Base-by-base conservation (phyloP, 2,329 filamentous ascomycete genomes). In the Teratosphaeria zuluensis region DNA sequence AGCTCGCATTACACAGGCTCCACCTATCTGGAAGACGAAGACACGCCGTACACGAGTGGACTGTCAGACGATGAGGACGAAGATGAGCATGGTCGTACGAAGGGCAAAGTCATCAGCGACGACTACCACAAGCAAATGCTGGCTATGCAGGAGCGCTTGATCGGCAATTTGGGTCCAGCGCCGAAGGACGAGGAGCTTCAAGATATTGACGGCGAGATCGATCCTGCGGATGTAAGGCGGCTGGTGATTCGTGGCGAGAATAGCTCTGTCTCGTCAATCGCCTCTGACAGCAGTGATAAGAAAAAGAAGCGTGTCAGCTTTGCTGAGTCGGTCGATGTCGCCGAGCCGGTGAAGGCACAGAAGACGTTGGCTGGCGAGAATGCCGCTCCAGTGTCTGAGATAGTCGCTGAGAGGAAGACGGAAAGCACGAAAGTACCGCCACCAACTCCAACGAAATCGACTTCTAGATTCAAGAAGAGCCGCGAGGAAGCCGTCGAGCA, bases 111-210 rank as follows among this genome's bases (percentile, higher is more conserved):
- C 12, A 75, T 96, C 56, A 84, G 83, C 16, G 84, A 90, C 51
- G 86, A 89, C 14, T 95, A 95, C 68, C 84, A 85, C 33, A 80
- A 83, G 65, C 82, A 89, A 65, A 97, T 99, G 94, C 81, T 88
- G 52, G 89, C 92, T 64, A 78, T 99, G 4, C 89, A 96, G 73
- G 80, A 86, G 69, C 87, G 85, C 62, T 80, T 96, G n/a, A 74
- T 85, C 65, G 79, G 79, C 69, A 86, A 82, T 68, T 68, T 86
- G 53, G 83, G 80, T 56, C 84, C 81, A 61, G 72, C 77, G 65
- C 64, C 70, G 7, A 62, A 67, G 68, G 61, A 69, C 9, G 59
- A 67, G 2, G 69, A 72, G 48, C 60, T 74, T 4, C 68, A 69
- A 12, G 61, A 60, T 21, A 69, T 74, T 0, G 72, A 75, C 12